Evolutionary conservation across 2,329 filamentous ascomycete genomes (phyloP), one percentile per base, ranked within the genome.

Genomic region (Cladosporium austrohemisphaericum): DNA sequence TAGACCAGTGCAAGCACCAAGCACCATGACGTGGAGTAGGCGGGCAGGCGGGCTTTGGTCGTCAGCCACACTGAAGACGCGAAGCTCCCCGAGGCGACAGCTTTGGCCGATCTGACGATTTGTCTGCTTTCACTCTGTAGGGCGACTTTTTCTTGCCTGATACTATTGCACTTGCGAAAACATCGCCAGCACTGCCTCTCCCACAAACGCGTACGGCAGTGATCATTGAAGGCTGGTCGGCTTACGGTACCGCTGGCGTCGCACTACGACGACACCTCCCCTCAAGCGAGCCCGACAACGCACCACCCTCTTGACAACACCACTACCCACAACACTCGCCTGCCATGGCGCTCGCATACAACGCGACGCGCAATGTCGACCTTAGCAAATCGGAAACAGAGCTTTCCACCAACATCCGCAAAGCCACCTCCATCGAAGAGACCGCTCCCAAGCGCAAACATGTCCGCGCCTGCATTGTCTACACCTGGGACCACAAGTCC

Each of bases 401-500:
- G 65, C 73, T 85, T 56, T 75, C 79, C 63, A 79, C 81, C 64
- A 81, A 84, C 68, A 84, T 85, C 65, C 78, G 78, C 62, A 85
- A 85, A 70, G 81, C 81, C 28, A 84, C 81, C 13, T 60, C 56
- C 25, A 55, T 59, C 49, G 80, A 84, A 63, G 80, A 84, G 68
- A 81, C 80, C 36, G 82, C 82, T 14, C 82, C 82, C 20, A 85
- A 85, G 73, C 77, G 82, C 80, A 98, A 98, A 74, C 93, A 98
- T 86, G 93, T 98, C 51, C 88, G 93, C 65, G 90, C 87, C 69
- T 95, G 89, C 67, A 98, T 98, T 63, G 92, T 98, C 37, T 97
- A 97, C 71, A 97, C 92, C 52, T 98, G 93, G 93, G 93, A 98
- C 72, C 90, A 98, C 76, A 94, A 95, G 74, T 95, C 86, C 57